Percentiles rank a stretch among this genome's conserved stretches.
Evolutionary conservation across 2,329 filamentous ascomycete species (phyloP).

Genomic region (Bipolaris oryzae): DNA sequence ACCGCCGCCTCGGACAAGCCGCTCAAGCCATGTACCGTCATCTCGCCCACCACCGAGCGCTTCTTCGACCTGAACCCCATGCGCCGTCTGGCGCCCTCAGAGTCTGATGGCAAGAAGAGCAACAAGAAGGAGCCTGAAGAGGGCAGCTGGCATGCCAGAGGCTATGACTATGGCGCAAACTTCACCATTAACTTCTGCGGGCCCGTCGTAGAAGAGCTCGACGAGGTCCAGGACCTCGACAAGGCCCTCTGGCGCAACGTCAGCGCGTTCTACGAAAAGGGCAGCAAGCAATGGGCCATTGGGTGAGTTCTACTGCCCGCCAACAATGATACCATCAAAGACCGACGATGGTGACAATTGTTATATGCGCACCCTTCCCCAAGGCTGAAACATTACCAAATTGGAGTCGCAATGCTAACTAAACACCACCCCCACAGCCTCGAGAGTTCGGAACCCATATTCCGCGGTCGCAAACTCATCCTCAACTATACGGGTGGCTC

Average conservation of each 20-base stretch:
- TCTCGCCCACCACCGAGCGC: constrained; percentile 64
- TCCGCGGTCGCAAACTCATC: constrained; percentile 69
- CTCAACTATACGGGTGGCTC: constrained; percentile 60
- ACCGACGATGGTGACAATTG: too few species aligned
- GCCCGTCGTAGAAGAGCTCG: constrained; percentile 70
- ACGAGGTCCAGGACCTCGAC: constrained; percentile 68
- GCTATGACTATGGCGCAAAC: constrained; percentile 79
- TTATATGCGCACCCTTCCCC: neutral
- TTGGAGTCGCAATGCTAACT: constrained; percentile 22
- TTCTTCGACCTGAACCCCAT: constrained; percentile 69
- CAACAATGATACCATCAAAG: neutral
- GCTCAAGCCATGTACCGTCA: constrained; percentile 65
- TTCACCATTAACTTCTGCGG: constrained; percentile 85
- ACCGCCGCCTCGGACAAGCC: constrained; percentile 50
- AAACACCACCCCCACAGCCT: constrained; percentile 50
- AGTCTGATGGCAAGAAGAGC: constrained; percentile 46
- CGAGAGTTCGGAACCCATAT: constrained; percentile 59
- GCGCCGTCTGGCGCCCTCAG: constrained; percentile 56
- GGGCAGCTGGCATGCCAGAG: constrained; percentile 68
- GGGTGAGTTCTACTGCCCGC: constrained; percentile 61
- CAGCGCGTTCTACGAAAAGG: constrained; percentile 75
- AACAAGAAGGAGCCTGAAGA: constrained; percentile 61
- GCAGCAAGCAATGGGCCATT: constrained; percentile 73
- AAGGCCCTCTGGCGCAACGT: constrained; percentile 71
- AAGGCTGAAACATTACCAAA: constrained; percentile 4